Base-by-base conservation (phyloP, 2,329 filamentous ascomycete genomes). In the Trichoderma harzianum region DNA sequence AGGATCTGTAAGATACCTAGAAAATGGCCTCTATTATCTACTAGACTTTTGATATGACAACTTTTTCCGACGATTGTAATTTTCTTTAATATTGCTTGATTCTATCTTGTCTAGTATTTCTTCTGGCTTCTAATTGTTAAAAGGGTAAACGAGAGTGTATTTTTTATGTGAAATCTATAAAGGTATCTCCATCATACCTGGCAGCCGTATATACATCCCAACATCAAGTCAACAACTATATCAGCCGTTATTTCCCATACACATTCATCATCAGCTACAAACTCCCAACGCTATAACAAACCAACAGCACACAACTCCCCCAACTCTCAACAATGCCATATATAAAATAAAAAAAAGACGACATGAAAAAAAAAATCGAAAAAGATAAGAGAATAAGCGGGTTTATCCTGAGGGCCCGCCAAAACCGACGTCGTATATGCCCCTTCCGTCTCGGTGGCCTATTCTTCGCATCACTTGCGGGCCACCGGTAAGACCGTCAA, bases 1-100 rank as follows among this genome's bases (percentile, higher is more conserved):
- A 76, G 78, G 74, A 78, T 81, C 78, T 67, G 79, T 79, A 80
- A 79, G 79, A 81, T 80, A 80, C 76, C 74, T 76, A 76, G 72
- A 77, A 77, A 75, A 78, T 77, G 73, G 73, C 74, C 75, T 77
- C 73, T 69, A 51, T 71, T 60, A 71, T 67, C 68, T 72, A 66
- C 67, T 71, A 66, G 71, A 72, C 61, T 43, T 43, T 43, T 63
- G 62, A 66, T 53, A 55, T 58, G 53, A 68, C 26, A 39, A 39
- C 24, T 55, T 53, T 55, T 32, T 47, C 51, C 36, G 39, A 70
- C 57, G 36, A 64, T 57, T 39, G 30, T 57, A 65, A 53, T 21
- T 47, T 47, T 21, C n/a, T 47, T 3, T 51, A 12, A 11, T 51
- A 21, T 51, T 21, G 4, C 10, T n/a, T 47, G 16, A 1, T 12